Evolutionary conservation across 2,329 filamentous ascomycete species (phyloP).

Genomic region (Penicillium aurantiogriseum): DNA sequence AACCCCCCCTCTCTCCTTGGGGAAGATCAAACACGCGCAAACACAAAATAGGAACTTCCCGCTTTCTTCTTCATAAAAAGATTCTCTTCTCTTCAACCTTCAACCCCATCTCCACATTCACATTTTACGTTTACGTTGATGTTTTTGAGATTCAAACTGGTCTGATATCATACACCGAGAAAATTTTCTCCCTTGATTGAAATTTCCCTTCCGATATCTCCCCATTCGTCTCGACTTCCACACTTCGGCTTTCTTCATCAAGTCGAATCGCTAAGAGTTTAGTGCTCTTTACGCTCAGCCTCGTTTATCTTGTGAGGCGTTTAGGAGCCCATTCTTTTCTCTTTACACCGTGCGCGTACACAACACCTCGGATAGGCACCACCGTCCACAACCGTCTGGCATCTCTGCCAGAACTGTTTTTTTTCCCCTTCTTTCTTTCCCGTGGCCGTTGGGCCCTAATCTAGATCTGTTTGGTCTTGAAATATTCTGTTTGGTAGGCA

Average conservation of each 20-base stretch:
- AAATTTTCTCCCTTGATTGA: conserved; percentile 26
- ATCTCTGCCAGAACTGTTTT: conserved; percentile 27
- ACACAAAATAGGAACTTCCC: conserved; percentile 27
- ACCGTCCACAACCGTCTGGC: conserved; percentile 23
- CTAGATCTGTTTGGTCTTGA: conserved; percentile 28
- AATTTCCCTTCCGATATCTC: conserved; percentile 7
- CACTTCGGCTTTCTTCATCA: conserved; percentile 5
- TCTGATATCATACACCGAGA: conserved; percentile 5
- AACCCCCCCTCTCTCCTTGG: background rate
- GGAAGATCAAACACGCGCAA: conserved; percentile 27
- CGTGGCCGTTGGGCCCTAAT: conserved; percentile 32
- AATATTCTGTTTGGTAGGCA: conserved; percentile 30
- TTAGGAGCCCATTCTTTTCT: conserved; percentile 21
- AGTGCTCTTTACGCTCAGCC: conserved; percentile 7
- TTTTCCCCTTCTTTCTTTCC: background rate
- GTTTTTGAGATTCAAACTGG: conserved; percentile 11
- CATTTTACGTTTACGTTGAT: background rate
- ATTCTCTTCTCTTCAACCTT: conserved; percentile 21
- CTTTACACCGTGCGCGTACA: conserved; percentile 17
- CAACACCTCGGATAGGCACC: conserved; percentile 18
- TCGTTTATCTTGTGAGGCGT: conserved; percentile 11
- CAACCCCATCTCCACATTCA: conserved; percentile 11
- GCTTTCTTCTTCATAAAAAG: conserved; percentile 25
- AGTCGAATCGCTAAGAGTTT: conserved; percentile 12
- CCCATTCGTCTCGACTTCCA: background rate